A percentile compares a stretch with the other conserved stretches of the same genome.
Evolutionary conservation across 2,329 filamentous ascomycete species (phyloP).

Genomic region (Teratosphaeriaceae sp.): DNA sequence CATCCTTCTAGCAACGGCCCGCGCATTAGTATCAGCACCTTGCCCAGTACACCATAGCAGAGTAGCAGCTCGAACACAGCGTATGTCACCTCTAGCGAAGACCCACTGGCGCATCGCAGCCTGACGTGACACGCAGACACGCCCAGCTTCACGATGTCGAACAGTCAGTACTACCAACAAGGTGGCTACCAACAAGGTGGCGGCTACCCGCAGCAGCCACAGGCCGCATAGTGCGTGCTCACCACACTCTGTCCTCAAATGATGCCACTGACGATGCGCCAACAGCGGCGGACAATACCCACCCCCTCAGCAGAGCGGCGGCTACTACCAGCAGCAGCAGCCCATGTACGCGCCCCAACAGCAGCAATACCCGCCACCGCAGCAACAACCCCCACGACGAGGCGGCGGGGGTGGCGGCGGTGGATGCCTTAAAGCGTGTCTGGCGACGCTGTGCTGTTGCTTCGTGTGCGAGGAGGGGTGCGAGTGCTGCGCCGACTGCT

Average conservation of each 20-base stretch:
- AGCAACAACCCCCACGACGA: slow-evolving; percentile 14
- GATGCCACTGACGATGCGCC: neutral
- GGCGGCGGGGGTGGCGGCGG: slow-evolving; percentile 10
- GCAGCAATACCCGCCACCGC: neutral
- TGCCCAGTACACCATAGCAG: no score
- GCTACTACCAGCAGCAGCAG: neutral
- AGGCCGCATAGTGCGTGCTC: neutral
- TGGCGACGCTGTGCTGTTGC: slow-evolving; percentile 55
- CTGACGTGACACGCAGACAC: no score
- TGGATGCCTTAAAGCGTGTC: slow-evolving; percentile 47
- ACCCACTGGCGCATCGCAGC: no score
- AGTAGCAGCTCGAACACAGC: no score
- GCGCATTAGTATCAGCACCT: no score
- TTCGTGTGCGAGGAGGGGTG: slow-evolving; percentile 59
- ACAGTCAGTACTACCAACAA: slow-evolving; percentile 12
- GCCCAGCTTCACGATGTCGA: neutral
- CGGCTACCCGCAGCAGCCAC: neutral
- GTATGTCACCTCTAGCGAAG: no score
- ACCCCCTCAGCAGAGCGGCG: neutral
- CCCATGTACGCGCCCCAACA: neutral
- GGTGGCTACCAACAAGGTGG: neutral
- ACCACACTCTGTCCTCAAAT: neutral
- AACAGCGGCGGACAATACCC: neutral
- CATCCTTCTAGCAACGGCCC: no score
- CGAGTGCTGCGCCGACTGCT: slow-evolving; percentile 55